A percentile compares a stretch with the other conserved stretches of the same genome.
phyloP scores from a whole-genome alignment of 2,329 filamentous ascomycete genomes.

The Aspergillus sp. region DNA sequence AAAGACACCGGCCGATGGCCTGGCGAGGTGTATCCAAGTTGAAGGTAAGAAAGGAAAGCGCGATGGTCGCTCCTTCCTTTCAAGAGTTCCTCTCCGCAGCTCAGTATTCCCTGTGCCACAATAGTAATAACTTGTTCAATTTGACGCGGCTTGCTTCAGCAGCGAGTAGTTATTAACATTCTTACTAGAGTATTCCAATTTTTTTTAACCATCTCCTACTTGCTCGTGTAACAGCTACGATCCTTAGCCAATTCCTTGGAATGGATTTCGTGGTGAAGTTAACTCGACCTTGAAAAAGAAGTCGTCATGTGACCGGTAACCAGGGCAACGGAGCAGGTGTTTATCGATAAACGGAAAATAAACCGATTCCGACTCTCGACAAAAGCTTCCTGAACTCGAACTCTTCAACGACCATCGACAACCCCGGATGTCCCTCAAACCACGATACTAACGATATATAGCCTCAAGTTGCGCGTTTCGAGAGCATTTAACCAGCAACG shows the following conservation, averaged over 20 bases:
- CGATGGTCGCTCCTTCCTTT: not conserved
- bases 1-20: not conserved
- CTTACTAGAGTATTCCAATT: not conserved
- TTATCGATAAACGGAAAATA: constrained; percentile 41
- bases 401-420: constrained; percentile 12
- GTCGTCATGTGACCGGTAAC: constrained; percentile 36
- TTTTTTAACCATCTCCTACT: not conserved
- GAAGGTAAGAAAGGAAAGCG: not conserved
- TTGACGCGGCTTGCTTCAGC: not conserved
- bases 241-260: not conserved
- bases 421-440: not conserved
- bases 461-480: not conserved
- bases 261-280: not conserved
- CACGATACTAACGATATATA: not conserved
- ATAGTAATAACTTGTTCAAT: not conserved
- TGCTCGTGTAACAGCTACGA: not conserved
- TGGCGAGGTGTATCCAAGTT: not conserved
- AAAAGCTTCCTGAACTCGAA: not conserved
- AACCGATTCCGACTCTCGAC: not conserved
- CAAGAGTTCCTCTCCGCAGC: not conserved
- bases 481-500: not conserved
- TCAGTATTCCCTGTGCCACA: not conserved
- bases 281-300: constrained; percentile 12
- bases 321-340: constrained; percentile 39
- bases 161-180: not conserved